A percentile compares a stretch with the other conserved stretches of the same genome.
Evolutionary conservation across 2,329 filamentous ascomycete species (phyloP).

Genomic region (Penicillium sp.): DNA sequence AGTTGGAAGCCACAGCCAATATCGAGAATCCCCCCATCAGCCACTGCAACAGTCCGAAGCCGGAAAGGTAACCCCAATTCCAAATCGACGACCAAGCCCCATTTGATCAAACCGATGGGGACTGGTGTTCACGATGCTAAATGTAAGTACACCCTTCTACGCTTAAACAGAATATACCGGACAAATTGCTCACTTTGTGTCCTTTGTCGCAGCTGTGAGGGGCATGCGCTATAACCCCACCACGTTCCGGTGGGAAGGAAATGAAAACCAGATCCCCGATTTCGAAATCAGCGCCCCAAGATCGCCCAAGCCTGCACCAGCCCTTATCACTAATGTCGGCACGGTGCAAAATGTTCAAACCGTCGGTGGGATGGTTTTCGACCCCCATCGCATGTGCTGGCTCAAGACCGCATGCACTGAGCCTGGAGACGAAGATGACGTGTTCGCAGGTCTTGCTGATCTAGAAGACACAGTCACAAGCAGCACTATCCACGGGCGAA

Average conservation of each 20-base stretch:
- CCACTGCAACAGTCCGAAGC: conserved; percentile 51
- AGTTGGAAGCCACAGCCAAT: conserved; percentile 63
- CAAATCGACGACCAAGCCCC: conserved; percentile 63
- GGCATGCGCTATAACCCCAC: conserved; percentile 95
- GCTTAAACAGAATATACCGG: neutral
- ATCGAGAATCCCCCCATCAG: conserved; percentile 50
- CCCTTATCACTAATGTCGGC: conserved; percentile 89
- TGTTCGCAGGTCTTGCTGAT: conserved; percentile 93
- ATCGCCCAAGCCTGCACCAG: conserved; percentile 52
- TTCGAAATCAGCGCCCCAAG: conserved; percentile 64
- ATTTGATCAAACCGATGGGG: conserved; percentile 83
- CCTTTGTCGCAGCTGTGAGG: conserved; percentile 67
- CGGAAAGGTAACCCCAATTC: conserved; percentile 42
- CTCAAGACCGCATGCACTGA: conserved; percentile 67
- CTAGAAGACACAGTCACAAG: conserved; percentile 65
- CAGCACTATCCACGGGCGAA: conserved; percentile 20
- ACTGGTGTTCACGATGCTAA: conserved; percentile 73
- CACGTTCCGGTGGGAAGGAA: conserved; percentile 91
- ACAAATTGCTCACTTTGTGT: conserved; percentile 7
- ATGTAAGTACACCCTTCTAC: conserved; percentile 58
- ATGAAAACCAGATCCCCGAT: conserved; percentile 76
- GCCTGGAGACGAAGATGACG: conserved; percentile 77
- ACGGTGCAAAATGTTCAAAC: conserved; percentile 85
- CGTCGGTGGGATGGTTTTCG: conserved; percentile 97
- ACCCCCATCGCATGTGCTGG: conserved; percentile 97